Evolutionary conservation across 768 basidiomycete genomes (phyloP).

Genomic region (Mycena leptocephala): DNA sequence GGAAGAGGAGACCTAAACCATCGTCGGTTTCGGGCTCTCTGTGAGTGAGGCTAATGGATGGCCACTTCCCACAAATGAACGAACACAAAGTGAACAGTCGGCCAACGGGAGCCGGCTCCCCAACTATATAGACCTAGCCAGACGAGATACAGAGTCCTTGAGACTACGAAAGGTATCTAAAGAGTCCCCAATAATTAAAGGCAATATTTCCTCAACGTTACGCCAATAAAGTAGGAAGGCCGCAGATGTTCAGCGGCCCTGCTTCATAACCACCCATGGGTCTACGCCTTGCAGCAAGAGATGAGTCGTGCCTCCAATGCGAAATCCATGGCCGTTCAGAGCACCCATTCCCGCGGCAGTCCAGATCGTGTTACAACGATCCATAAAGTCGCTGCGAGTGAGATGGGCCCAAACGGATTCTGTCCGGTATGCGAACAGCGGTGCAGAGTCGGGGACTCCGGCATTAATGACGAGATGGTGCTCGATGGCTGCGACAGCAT

Average conservation of each 20-base stretch:
- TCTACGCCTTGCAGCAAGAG: slow-evolving; percentile 29
- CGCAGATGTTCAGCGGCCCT: not conserved
- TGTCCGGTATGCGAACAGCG: not conserved
- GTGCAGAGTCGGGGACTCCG: not conserved
- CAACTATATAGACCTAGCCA: too few relatives aligned
- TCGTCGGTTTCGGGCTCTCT: too few relatives aligned
- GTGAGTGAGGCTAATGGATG: too few relatives aligned
- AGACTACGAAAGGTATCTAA: too few relatives aligned
- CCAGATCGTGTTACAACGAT: not conserved
- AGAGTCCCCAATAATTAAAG: too few relatives aligned
- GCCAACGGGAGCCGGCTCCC: too few relatives aligned
- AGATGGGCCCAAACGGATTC: not conserved
- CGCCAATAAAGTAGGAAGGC: too few relatives aligned
- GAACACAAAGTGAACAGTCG: too few relatives aligned
- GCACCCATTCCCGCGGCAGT: not conserved
- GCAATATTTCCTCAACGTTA: too few relatives aligned
- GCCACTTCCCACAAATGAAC: too few relatives aligned
- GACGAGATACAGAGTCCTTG: too few relatives aligned
- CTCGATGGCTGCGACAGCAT: not conserved
- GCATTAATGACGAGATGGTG: not conserved
- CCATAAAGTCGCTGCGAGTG: not conserved
- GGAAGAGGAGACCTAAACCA: too few relatives aligned
- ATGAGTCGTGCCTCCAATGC: not conserved
- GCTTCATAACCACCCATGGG: not conserved
- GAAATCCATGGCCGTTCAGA: not conserved